These are phyloP conservation scores for Coemansia sp. DNA, from an alignment of 192 early-diverging fungal species.

Conservation along the genomic window DNA sequence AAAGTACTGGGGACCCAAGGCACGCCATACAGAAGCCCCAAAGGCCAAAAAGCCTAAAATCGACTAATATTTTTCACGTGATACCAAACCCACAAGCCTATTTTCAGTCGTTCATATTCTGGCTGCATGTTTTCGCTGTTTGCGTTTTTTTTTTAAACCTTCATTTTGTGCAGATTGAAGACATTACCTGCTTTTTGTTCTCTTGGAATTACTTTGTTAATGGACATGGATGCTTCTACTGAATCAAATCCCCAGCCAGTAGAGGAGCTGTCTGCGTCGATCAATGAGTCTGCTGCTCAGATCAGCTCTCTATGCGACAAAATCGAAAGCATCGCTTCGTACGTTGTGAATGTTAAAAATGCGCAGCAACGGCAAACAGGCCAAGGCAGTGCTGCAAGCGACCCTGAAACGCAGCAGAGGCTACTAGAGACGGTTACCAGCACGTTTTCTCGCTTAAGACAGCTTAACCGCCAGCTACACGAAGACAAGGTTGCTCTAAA, in stretches of 20 bases:
- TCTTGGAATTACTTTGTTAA: background rate
- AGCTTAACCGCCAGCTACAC: constrained; percentile 41
- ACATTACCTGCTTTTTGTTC: background rate
- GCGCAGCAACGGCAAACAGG: background rate
- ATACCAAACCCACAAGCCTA: background rate
- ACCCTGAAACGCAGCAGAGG: constrained; percentile 14
- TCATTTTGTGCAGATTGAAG: too few relatives aligned
- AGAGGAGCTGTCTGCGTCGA: background rate
- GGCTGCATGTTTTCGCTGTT: background rate
- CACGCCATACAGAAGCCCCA: constrained; percentile 55
- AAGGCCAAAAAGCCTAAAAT: constrained; percentile 22
- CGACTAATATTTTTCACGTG: background rate
- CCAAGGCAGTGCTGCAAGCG: background rate
- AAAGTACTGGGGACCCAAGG: constrained; percentile 97
- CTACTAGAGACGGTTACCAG: constrained; percentile 28
- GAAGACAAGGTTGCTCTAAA: constrained; percentile 30
- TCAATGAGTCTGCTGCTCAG: constrained; percentile 13
- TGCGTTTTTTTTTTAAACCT: background rate
- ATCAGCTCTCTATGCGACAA: constrained; percentile 36
- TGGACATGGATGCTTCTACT: background rate
- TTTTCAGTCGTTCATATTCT: background rate
- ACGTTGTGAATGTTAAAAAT: constrained; percentile 3
- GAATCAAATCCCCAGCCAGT: background rate
- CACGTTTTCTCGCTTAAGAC: constrained; percentile 38
- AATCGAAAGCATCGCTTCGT: constrained; percentile 24